phyloP scores from a whole-genome alignment of 306 rosid species.

The Pachyrhizus erosus region DNA sequence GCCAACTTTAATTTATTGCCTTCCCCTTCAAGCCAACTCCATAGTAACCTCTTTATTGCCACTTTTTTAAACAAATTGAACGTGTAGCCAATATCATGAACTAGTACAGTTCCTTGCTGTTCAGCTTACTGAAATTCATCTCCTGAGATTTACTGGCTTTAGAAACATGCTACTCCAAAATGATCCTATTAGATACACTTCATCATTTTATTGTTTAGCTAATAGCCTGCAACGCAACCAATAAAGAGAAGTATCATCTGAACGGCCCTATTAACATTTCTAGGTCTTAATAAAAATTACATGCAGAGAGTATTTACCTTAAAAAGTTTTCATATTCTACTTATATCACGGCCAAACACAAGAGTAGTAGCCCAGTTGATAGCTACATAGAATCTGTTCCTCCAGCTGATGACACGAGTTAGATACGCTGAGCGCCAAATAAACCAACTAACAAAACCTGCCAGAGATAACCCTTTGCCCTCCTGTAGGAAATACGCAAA shows the following conservation, averaged over 20 bases:
- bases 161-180: constrained; percentile 11
- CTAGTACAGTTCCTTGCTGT: constrained; percentile 19
- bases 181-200: not conserved
- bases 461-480: constrained; percentile 75
- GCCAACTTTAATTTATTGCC: constrained; percentile 25
- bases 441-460: constrained; percentile 91
- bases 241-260: constrained; percentile 11
- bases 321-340: constrained; percentile 66
- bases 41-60: not conserved
- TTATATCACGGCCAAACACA: constrained; percentile 91
- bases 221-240: constrained; percentile 33
- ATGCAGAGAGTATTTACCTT: constrained; percentile 37
- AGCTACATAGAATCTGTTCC: constrained; percentile 92
- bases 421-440: constrained; percentile 91
- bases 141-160: constrained; percentile 4
- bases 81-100: not conserved
- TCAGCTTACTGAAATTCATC: constrained; percentile 29
- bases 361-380: constrained; percentile 93
- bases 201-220: constrained; percentile 9
- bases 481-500: constrained; percentile 56
- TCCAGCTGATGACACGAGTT: constrained; percentile 94
- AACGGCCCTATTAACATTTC: constrained; percentile 4
- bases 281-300: not conserved
- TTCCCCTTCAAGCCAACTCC: constrained; percentile 20
- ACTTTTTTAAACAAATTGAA: constrained; percentile 17